These are phyloP conservation scores for Euphorbia tirucalli DNA, from an alignment of 345 rosid genomes.

Conservation along the genomic window DNA sequence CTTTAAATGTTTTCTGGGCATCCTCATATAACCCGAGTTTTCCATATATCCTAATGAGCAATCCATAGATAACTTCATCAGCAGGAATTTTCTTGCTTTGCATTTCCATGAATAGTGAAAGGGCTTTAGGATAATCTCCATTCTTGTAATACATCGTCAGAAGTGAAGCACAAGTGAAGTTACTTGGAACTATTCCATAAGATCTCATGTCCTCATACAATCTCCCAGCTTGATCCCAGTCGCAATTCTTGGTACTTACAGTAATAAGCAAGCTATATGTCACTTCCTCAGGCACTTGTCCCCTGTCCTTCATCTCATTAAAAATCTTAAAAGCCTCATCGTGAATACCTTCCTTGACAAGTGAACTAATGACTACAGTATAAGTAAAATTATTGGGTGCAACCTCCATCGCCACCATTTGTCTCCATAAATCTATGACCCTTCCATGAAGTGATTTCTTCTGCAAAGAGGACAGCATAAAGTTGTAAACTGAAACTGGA, in stretches of 20 bases:
- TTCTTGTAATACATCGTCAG: constrained; percentile 69
- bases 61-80: constrained; percentile 88
- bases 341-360: constrained; percentile 52
- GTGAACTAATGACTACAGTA: constrained; percentile 68
- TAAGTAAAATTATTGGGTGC: constrained; percentile 61
- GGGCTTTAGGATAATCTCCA: constrained; percentile 74
- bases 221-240: constrained; percentile 53
- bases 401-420: constrained; percentile 58
- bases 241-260: constrained; percentile 44
- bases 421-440: constrained; percentile 70
- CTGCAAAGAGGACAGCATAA: constrained; percentile 90
- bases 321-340: constrained; percentile 62
- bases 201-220: constrained; percentile 76
- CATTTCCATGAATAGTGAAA: constrained; percentile 85
- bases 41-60: constrained; percentile 86
- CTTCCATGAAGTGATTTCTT: constrained; percentile 68
- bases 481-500: constrained; percentile 74
- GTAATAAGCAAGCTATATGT: constrained; percentile 72
- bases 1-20: constrained; percentile 68
- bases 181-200: constrained; percentile 67
- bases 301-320: constrained; percentile 62
- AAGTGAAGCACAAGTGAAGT: constrained; percentile 92
- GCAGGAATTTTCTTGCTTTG: constrained; percentile 51
- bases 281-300: constrained; percentile 76
- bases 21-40: constrained; percentile 82